These are phyloP conservation scores for Aspergillus luchuensis DNA, from an alignment of 2,329 filamentous ascomycete species.

Conservation along the genomic window DNA sequence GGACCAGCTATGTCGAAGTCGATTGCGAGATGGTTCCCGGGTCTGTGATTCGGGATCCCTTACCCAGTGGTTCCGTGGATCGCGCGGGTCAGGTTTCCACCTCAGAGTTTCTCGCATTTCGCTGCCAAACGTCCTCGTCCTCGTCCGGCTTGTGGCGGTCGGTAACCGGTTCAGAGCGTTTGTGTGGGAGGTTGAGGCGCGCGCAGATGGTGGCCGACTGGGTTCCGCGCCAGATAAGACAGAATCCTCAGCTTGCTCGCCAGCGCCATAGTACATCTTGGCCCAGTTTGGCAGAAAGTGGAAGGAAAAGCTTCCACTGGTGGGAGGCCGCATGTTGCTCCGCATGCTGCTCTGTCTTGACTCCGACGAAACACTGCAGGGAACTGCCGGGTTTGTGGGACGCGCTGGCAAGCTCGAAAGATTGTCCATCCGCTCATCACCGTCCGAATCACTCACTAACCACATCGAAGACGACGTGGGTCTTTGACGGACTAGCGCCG, in stretches of 20 bases:
- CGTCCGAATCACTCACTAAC: conserved; percentile 37
- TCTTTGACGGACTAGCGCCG: conserved; percentile 27
- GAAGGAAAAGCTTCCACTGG: conserved; percentile 48
- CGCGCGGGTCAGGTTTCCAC: conserved; percentile 33
- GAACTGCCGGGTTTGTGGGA: conserved; percentile 33
- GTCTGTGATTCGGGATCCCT: conserved; percentile 29
- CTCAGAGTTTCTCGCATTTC: conserved; percentile 20
- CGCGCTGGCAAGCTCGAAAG: conserved; percentile 40
- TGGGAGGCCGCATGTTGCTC: conserved; percentile 42
- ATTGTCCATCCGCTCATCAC: conserved; percentile 40
- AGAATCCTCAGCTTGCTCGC: conserved; percentile 55
- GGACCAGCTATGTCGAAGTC: conserved; percentile 67
- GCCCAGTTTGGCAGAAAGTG: conserved; percentile 51
- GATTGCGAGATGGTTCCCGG: conserved; percentile 37
- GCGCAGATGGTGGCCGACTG: conserved; percentile 32
- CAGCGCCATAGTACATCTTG: conserved; percentile 70
- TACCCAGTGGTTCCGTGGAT: conserved; percentile 49
- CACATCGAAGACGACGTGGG: conserved; percentile 35
- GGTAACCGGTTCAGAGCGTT: conserved; percentile 35
- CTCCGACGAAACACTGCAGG: conserved; percentile 48
- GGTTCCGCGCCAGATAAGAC: conserved; percentile 44
- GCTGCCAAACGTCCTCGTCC: conserved; percentile 29
- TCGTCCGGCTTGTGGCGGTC: conserved; percentile 33
- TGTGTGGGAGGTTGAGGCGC: conserved; percentile 34
- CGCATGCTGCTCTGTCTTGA: conserved; percentile 41